Evolutionary conservation across 768 basidiomycete species (phyloP).

Genomic region (Suillus cothurnatus): DNA sequence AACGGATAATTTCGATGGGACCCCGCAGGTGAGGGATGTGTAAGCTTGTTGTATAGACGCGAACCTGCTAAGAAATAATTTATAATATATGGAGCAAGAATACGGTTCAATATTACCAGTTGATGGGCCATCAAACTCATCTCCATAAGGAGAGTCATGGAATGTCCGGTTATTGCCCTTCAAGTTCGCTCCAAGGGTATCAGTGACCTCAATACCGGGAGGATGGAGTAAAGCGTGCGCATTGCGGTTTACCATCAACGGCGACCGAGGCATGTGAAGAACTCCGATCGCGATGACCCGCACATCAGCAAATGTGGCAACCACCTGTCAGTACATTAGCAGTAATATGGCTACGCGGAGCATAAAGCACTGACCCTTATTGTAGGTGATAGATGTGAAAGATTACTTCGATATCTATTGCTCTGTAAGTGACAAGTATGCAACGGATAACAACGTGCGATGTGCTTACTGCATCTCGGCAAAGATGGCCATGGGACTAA

Average conservation of each 20-base stretch:
- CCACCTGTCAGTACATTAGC: constrained; percentile 44
- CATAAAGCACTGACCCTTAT: constrained; percentile 51
- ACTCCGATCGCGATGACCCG: constrained; percentile 74
- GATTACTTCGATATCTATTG: constrained; percentile 63
- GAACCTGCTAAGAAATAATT: constrained; percentile 6
- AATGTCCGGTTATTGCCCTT: neutral
- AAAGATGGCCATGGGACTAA: constrained; percentile 67
- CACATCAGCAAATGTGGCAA: constrained; percentile 71
- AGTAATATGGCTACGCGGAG: constrained; percentile 12
- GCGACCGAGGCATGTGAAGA: constrained; percentile 55
- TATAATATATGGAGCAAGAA: constrained; percentile 8
- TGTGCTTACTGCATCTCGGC: constrained; percentile 71
- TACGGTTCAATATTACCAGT: constrained; percentile 10
- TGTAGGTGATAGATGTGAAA: constrained; percentile 67
- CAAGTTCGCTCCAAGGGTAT: constrained; percentile 5
- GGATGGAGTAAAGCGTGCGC: constrained; percentile 72
- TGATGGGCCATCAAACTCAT: constrained; percentile 7
- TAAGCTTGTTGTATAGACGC: constrained; percentile 43
- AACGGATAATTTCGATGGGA: constrained; percentile 70
- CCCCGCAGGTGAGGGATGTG: constrained; percentile 56
- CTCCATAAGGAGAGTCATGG: neutral
- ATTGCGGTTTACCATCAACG: constrained; percentile 62
- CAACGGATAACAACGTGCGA: neutral
- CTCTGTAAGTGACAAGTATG: neutral
- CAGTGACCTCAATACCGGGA: constrained; percentile 53